Base-by-base conservation (phyloP, 1,284 basidiomycete genomes). In the Cryptococcus wingfieldii region DNA sequence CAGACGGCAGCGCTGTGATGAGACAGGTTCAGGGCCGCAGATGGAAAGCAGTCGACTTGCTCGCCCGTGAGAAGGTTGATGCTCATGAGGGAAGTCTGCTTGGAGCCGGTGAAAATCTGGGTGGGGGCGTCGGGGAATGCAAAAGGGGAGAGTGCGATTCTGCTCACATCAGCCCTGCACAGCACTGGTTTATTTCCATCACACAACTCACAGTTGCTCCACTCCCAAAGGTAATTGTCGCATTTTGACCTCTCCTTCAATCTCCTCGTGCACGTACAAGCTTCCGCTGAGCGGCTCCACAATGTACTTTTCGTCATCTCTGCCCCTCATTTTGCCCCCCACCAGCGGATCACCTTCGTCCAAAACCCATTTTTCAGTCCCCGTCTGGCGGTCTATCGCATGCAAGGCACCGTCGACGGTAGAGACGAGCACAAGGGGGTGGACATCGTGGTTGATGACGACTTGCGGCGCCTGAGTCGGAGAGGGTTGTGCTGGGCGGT, bases 331-430 rank as follows among this genome's bases (percentile, higher is more conserved):
- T 44, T 65, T 69, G 34, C 71, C 74, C 10, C 73, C 73, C 9
- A 74, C 71, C 13, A 72, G 56, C 16, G 72, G 72, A 28, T 71
- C 64, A n/a, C 72, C 74, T 16, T 75, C 72, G 39, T 61, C 61
- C 49, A 74, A 60, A 2, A 68, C 64, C 75, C 72, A 72, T 45
- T 62, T 60, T 41, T 72, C 55, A 39, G 63, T 62, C 18, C 76
- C 76, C 4, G 66, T 67, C 10, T 71, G 69, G 27, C 74, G 56
- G 48, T 76, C 76, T 16, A 77, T 62, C 5, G 75, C 76, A 60
- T 77, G 76, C 6, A 77, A 63, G 1, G 69, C 71, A 23, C 76
- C 76, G 56, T 77, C 76, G 23, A 77, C 70, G 4, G 72, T 77
- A 23, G 73, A 71, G 10, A 77, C 62, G 34, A 77, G 63, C 12